Percentiles rank a stretch among this genome's conserved stretches.
These are phyloP conservation scores for Candida alai DNA, from an alignment of 805 yeast species.

Conservation along the genomic window DNA sequence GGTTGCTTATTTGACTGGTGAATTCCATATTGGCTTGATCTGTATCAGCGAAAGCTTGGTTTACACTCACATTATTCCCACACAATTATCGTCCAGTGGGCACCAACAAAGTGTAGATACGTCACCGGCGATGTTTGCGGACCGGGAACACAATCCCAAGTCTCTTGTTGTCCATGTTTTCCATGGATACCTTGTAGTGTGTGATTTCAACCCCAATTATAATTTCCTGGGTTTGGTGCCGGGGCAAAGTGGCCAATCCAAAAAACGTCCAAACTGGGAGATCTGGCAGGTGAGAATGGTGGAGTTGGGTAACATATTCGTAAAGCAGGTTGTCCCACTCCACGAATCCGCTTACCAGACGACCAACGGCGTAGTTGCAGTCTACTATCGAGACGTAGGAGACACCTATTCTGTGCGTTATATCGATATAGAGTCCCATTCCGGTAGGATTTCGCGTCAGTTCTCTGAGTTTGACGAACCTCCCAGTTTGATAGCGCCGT, in stretches of 20 bases:
- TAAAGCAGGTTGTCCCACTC: conserved; percentile 2
- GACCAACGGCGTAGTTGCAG: conserved; percentile 4
- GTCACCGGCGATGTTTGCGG: conserved; percentile 4
- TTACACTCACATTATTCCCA: no score
- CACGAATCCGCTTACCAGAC: conserved; percentile 1
- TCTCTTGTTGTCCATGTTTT: conserved; percentile 5
- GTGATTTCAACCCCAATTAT: conserved; percentile 1
- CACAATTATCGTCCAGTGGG: background rate
- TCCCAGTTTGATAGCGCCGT: conserved; percentile 7
- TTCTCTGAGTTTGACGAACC: conserved; percentile 7
- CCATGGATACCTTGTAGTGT: conserved; percentile 4
- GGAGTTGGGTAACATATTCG: conserved; percentile 7
- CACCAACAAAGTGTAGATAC: background rate
- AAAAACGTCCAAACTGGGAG: background rate
- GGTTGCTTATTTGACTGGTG: no score
- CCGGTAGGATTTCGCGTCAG: conserved; percentile 2
- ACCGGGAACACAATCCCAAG: conserved; percentile 5
- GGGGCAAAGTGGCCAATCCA: background rate
- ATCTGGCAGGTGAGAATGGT: background rate
- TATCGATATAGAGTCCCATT: background rate
- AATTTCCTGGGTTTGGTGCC: background rate
- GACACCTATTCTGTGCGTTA: conserved; percentile 5
- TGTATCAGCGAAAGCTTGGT: no score
- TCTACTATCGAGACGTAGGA: conserved; percentile 5
- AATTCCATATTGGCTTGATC: no score